These are phyloP conservation scores for Nothophytophthora sp. DNA, from an alignment of 352 stramenopile species.

Conservation along the genomic window DNA sequence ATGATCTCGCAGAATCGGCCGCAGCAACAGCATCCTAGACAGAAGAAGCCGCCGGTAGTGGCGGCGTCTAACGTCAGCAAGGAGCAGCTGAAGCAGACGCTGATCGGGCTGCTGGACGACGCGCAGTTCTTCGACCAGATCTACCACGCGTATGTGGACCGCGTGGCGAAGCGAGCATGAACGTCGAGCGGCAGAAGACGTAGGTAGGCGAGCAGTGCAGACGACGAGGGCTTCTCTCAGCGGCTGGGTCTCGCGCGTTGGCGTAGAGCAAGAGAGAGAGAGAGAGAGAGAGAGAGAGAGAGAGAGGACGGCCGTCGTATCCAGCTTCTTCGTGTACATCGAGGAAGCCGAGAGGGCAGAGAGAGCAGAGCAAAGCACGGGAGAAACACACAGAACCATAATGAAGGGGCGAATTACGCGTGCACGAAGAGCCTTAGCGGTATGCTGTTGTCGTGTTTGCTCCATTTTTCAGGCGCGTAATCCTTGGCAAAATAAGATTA, in stretches of 20 bases:
- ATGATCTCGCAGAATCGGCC: constrained; percentile 69
- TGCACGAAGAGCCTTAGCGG: constrained; percentile 10
- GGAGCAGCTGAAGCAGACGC: constrained; percentile 85
- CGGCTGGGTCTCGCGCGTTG: no score
- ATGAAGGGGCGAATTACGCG: constrained; percentile 19
- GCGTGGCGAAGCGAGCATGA: constrained; percentile 55
- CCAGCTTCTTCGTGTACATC: neutral
- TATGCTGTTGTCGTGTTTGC: neutral
- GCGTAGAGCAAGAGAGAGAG: no score
- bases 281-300: no score
- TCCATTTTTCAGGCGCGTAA: no score
- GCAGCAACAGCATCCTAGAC: constrained; percentile 33
- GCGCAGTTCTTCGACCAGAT: constrained; percentile 88
- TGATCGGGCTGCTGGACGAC: constrained; percentile 81
- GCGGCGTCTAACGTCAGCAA: constrained; percentile 58
- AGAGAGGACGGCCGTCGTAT: no score
- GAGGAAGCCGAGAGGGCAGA: constrained; percentile 10
- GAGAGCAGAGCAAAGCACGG: no score
- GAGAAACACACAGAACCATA: constrained; percentile 30
- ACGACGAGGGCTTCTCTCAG: no score
- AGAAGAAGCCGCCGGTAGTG: constrained; percentile 26
- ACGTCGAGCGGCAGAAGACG: constrained; percentile 2
- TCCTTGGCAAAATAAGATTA: no score
- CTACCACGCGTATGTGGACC: constrained; percentile 82
- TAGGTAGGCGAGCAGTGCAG: no score